Base-by-base conservation (phyloP, 805 yeast species). In the Brettanomyces bruxellensis region DNA sequence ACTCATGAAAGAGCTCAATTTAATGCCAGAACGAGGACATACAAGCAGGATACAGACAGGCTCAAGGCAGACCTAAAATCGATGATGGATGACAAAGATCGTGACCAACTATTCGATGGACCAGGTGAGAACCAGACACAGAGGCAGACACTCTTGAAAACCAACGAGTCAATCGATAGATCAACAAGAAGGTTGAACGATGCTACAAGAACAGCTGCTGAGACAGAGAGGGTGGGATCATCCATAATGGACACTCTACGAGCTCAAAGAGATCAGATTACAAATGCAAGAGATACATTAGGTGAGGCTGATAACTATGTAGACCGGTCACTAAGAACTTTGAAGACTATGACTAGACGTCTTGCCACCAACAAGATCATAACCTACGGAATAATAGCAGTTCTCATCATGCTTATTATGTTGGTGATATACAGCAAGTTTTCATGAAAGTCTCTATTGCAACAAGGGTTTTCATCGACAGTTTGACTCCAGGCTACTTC, bases 271-370 rank as follows among this genome's bases (percentile, higher is more conserved):
- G 99, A 93, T 58, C 97, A 95, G 59, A 77, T 93, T 40, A 70
- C 79, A 45, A 88, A 90, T 56, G 79, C 96, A 23, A 78, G 97
- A 63, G 86, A 84, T 56, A 86, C 95, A 0, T 69, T 93, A 44
- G 76, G 77, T 65, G 91, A 89, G 51, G 98, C 98, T 0, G 98
- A 93, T 61, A 79, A 84, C 1, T 88, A 90, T 58, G 96, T 93
- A 45, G 98, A 93, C 65, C 82, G 85, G 60, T 82, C 93, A 47
- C 76, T 93, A 47, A 78, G 85, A 47, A 93, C 98, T 1, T 70
- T 93, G 57, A 81, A 88, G 56, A 75, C 86, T 18, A 93, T 93
- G 99, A 84, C 95, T 25, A 76, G 98, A 65, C 71, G 98, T 57
- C 73, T 90, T 72, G 88, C 95, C 9, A 91, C 96, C 5, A 91